Evolutionary conservation across 2,329 filamentous ascomycete species (phyloP).

Genomic region (Alternaria dauci): DNA sequence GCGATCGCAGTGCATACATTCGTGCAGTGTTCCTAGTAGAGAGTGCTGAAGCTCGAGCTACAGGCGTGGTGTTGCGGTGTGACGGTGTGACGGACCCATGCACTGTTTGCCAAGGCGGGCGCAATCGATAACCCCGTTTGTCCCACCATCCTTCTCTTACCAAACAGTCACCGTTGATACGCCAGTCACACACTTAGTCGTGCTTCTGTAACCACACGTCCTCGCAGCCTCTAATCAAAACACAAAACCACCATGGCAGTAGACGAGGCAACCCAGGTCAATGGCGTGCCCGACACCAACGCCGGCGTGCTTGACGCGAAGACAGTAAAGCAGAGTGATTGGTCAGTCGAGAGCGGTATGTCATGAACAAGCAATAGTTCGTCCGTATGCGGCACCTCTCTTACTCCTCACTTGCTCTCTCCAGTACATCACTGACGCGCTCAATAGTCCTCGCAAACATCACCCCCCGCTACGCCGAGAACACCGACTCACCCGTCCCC

Average conservation of each 20-base stretch:
- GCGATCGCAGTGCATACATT: slow-evolving; percentile 4
- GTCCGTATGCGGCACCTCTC: slow-evolving; percentile 45
- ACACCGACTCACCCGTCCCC: slow-evolving; percentile 76
- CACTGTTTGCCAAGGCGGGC: slow-evolving; percentile 27
- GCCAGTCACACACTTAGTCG: not conserved
- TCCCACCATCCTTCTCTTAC: slow-evolving; percentile 12
- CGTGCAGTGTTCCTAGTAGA: not conserved
- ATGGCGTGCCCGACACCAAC: slow-evolving; percentile 46
- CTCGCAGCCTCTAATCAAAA: slow-evolving; percentile 2
- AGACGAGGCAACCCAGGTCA: slow-evolving; percentile 54
- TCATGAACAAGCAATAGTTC: slow-evolving; percentile 37
- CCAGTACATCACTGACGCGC: slow-evolving; percentile 4
- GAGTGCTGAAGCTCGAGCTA: not conserved
- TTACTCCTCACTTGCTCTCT: slow-evolving; percentile 1
- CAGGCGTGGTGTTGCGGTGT: slow-evolving; percentile 22
- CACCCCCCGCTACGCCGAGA: slow-evolving; percentile 63
- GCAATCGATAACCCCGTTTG: slow-evolving; percentile 30
- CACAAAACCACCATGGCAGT: slow-evolving; percentile 29
- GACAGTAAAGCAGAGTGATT: slow-evolving; percentile 32
- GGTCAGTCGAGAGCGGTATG: slow-evolving; percentile 59
- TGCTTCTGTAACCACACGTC: not conserved
- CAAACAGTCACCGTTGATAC: slow-evolving; percentile 13
- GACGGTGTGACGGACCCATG: slow-evolving; percentile 20
- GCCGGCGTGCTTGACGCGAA: slow-evolving; percentile 49
- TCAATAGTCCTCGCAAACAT: slow-evolving; percentile 70